These are phyloP conservation scores for Neoascochyta sp. DNA, from an alignment of 2,329 filamentous ascomycete genomes.

Conservation along the genomic window DNA sequence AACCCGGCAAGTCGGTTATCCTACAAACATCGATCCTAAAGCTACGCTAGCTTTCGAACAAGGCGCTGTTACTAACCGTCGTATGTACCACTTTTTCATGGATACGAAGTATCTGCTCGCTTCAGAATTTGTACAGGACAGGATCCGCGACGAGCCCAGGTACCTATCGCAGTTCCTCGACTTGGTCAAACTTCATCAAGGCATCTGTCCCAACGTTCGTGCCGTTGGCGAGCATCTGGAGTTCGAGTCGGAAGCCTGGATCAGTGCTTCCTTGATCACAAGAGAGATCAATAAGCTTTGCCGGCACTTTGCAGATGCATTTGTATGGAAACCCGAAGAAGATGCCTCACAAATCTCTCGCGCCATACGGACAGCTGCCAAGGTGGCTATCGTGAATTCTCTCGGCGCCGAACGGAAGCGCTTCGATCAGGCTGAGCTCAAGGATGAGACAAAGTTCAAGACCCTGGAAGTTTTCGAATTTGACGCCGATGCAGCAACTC, in stretches of 20 bases:
- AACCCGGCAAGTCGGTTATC: conserved; percentile 90
- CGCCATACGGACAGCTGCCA: conserved; percentile 71
- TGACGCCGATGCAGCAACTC: conserved; percentile 46
- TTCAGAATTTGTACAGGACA: conserved; percentile 81
- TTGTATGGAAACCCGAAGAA: conserved; percentile 64
- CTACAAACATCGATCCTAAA: conserved; percentile 79
- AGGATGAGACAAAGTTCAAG: conserved; percentile 81
- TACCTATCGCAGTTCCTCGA: conserved; percentile 95
- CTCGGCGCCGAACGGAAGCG: conserved; percentile 82
- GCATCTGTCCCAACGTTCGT: conserved; percentile 89
- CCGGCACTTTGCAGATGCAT: conserved; percentile 82
- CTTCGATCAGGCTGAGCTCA: conserved; percentile 84
- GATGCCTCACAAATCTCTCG: conserved; percentile 63
- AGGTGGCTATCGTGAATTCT: conserved; percentile 82
- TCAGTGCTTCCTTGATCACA: conserved; percentile 89
- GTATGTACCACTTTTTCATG: conserved; percentile 97
- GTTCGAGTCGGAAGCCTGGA: conserved; percentile 98
- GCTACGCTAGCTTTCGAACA: conserved; percentile 90
- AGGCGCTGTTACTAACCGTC: conserved; percentile 87
- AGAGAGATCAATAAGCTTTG: conserved; percentile 92
- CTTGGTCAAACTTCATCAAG: conserved; percentile 91
- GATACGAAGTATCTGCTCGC: conserved; percentile 89
- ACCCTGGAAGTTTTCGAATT: conserved; percentile 75
- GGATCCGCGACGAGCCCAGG: conserved; percentile 74
- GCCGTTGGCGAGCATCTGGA: conserved; percentile 95